These are phyloP conservation scores for Penicillium sp. DNA, from an alignment of 2,329 filamentous ascomycete species.

Conservation along the genomic window DNA sequence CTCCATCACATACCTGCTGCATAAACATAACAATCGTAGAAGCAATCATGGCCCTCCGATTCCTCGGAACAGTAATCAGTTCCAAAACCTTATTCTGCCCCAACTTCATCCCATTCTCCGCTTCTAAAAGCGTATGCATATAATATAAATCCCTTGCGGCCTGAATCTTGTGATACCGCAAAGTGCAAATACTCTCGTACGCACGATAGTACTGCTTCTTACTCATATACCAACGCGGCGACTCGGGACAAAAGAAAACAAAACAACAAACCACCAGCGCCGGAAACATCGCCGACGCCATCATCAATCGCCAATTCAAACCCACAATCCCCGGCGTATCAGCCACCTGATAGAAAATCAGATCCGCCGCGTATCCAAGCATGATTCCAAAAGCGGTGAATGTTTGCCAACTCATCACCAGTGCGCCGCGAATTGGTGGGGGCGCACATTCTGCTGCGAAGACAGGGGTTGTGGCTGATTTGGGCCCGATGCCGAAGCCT, in stretches of 20 bases:
- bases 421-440: conserved; percentile 70
- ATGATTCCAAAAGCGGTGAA: conserved; percentile 59
- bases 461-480: conserved; percentile 75
- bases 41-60: conserved; percentile 65
- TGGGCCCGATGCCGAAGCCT: conserved; percentile 78
- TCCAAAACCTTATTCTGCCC: conserved; percentile 61
- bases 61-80: conserved; percentile 65
- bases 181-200: conserved; percentile 50
- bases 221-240: conserved; percentile 57
- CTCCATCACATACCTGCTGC: conserved; percentile 60
- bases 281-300: conserved; percentile 69
- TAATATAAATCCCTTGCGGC: conserved; percentile 55
- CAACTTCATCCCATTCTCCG: conserved; percentile 62
- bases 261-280: conserved; percentile 63
- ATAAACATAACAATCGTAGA: conserved; percentile 71
- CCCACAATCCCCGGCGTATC: conserved; percentile 62
- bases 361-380: conserved; percentile 64
- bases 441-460: conserved; percentile 78
- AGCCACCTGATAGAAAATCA: conserved; percentile 64
- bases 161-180: conserved; percentile 52
- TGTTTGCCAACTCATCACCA: conserved; percentile 84
- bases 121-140: conserved; percentile 62
- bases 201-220: conserved; percentile 51
- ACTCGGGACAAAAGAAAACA: conserved; percentile 68
- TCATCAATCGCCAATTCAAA: conserved; percentile 71